Conservation (phyloP, 2,329 filamentous ascomycete genomes). For the Helotiales sp. region DNA sequence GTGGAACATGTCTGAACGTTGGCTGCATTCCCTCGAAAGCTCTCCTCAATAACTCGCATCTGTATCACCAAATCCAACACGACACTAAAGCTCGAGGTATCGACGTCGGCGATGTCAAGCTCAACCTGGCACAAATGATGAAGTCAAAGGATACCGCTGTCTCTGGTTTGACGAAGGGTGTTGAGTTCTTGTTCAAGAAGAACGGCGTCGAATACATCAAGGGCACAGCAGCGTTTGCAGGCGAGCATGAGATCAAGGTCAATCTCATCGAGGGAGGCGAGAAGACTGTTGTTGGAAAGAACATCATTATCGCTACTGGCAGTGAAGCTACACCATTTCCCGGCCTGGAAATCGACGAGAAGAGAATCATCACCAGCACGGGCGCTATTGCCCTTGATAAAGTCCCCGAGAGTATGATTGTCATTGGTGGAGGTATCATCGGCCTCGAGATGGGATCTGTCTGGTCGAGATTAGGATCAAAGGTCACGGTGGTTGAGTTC, state of each 20-base stretch:
- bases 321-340: constrained; percentile 96
- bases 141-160: constrained; percentile 97
- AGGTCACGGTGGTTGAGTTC: constrained; percentile 98
- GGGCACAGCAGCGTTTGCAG: constrained; percentile 82
- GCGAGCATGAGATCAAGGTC: constrained; percentile 90
- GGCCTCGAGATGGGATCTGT: constrained; percentile 98
- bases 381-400: constrained; percentile 86
- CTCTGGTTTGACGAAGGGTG: constrained; percentile 85
- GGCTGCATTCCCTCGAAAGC: constrained; percentile 99
- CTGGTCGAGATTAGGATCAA: constrained; percentile 89
- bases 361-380: constrained; percentile 95
- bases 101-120: constrained; percentile 94
- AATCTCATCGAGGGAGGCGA: constrained; percentile 89
- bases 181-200: constrained; percentile 99
- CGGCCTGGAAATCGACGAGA: constrained; percentile 92
- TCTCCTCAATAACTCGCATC: constrained; percentile 98
- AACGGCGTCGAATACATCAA: constrained; percentile 98
- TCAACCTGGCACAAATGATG: constrained; percentile 95
- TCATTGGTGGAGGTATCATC: constrained; percentile 98
- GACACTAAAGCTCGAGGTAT: constrained; percentile 97
- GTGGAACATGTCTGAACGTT: constrained; percentile 97
- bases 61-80: constrained; percentile 96
- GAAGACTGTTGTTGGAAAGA: constrained; percentile 84
- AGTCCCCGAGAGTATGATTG: constrained; percentile 94
- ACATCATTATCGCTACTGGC: constrained; percentile 96